Base-by-base conservation (phyloP, 2,329 filamentous ascomycete species). In the Talaromyces verruculosus region DNA sequence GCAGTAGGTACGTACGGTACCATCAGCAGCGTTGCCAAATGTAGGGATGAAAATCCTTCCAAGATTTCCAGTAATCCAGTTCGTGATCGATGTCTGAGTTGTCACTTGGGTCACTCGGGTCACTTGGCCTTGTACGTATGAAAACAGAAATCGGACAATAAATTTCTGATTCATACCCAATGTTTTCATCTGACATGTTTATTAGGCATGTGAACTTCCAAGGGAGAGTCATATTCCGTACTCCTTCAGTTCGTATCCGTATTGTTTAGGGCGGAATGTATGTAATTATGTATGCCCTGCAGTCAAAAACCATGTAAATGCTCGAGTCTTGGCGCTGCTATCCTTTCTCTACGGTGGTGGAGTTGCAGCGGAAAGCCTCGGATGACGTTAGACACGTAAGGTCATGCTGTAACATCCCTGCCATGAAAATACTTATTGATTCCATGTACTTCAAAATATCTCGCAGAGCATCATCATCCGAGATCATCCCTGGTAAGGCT, bases 41-140 rank as follows among this genome's bases (percentile, higher is more conserved):
- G 11, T 22, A 57, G 53, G 53, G 33, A 55, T 57, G n/a, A 25
- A 57, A 11, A 57, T 57, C 53, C 53, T 39, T 57, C 11, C 47
- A 30, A 30, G 25, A 10, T 22, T 28, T 28, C 19, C 22, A 11
- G 37, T 39, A 39, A 41, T 15, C 37, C 37, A 35, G 7, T n/a
- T 55, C 17, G 17, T 33, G 28, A n/a, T 19, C n/a, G 17, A 22
- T 55, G 28, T 55, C 53, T 37, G 53, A 39, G 17, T 57, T 37
- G 51, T 22, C 51, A 35, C 25, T 30, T 19, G 30, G 10, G 3
- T 55, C 28, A 11, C 7, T 11, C 30, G 28, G 8, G 17, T 22
- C 22, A 49, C 22, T 45, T 10, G 19, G 19, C 8, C 43, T 3
- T 25, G 11, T 49, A 45, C 11, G 11, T 47, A 47, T 11, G 10